Percentiles rank a stretch among this genome's conserved stretches.
Conservation (phyloP, 2,329 filamentous ascomycete genomes). For the Fusarium fujikuroi region DNA sequence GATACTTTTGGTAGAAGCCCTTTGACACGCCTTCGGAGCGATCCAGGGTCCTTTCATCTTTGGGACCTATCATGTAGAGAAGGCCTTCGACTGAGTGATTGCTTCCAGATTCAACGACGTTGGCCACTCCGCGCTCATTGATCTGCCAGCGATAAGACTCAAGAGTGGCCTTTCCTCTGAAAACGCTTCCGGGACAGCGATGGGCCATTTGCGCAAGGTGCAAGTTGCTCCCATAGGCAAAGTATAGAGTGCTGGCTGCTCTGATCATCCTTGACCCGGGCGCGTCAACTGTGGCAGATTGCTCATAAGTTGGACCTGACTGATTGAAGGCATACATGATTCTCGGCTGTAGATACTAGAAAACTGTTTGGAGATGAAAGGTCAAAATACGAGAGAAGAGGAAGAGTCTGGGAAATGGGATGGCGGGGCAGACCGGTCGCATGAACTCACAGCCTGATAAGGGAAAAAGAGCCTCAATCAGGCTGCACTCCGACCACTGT, state of each 20-base stretch:
- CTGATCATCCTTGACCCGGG: neutral
- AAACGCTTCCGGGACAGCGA: constrained; percentile 5
- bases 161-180: constrained; percentile 6
- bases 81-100: constrained; percentile 1
- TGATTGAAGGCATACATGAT: neutral
- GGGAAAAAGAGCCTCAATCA: neutral
- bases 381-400: neutral
- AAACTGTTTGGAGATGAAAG: fast-evolving
- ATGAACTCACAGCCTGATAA: neutral
- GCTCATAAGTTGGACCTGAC: neutral
- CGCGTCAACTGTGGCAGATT: neutral
- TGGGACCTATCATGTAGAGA: neutral
- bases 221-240: constrained; percentile 9
- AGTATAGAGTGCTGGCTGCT: neutral
- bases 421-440: neutral
- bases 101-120: neutral
- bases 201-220: constrained; percentile 10
- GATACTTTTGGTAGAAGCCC: neutral
- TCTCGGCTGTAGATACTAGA: neutral
- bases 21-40: constrained; percentile 5
- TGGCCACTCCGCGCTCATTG: constrained; percentile 5
- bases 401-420: neutral
- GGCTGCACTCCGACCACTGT: neutral
- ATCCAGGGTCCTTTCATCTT: neutral
- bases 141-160: constrained; percentile 3